Evolutionary conservation across 1,284 basidiomycete genomes (phyloP).

Genomic region (Ustilago esculenta): DNA sequence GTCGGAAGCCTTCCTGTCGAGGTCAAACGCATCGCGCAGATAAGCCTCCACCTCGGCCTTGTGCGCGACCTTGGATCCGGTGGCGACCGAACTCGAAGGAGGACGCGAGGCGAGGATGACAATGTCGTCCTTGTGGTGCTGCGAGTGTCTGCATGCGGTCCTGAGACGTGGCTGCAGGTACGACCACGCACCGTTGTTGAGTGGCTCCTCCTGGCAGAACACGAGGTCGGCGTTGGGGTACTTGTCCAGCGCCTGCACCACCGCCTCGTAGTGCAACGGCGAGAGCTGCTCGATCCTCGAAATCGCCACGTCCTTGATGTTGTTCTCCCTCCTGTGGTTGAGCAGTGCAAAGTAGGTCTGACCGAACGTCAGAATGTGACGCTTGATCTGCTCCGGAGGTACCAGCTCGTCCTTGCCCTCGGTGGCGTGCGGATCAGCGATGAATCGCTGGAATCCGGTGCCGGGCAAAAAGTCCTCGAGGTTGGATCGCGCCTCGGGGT

Average conservation of each 20-base stretch:
- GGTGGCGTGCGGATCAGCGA: conserved; percentile 82
- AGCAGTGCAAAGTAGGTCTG: conserved; percentile 93
- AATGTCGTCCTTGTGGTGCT: conserved; percentile 83
- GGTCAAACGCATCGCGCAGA: conserved; percentile 58
- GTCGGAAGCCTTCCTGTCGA: conserved; percentile 47
- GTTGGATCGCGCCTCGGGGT: conserved; percentile 86
- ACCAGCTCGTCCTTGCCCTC: conserved; percentile 73
- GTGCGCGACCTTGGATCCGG: conserved; percentile 80
- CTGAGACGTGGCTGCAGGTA: conserved; percentile 82
- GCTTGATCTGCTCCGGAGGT: conserved; percentile 83
- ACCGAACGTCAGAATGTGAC: conserved; percentile 82
- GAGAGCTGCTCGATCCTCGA: conserved; percentile 93
- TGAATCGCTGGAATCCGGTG: conserved; percentile 89
- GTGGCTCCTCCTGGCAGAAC: conserved; percentile 90
- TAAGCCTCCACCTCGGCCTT: conserved; percentile 62
- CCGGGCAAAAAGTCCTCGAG: conserved; percentile 89
- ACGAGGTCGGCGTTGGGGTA: conserved; percentile 92
- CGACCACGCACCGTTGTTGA: conserved; percentile 79
- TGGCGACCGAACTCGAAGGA: conserved; percentile 73
- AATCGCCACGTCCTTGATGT: conserved; percentile 87
- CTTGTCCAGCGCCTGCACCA: conserved; percentile 73
- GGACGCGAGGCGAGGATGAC: conserved; percentile 63
- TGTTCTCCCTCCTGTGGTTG: conserved; percentile 67
- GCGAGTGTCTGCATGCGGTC: conserved; percentile 60
- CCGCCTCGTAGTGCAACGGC: conserved; percentile 89